Conservation (phyloP, 1,139 yeast genomes). For the Debaryomycetaceae sp. region DNA sequence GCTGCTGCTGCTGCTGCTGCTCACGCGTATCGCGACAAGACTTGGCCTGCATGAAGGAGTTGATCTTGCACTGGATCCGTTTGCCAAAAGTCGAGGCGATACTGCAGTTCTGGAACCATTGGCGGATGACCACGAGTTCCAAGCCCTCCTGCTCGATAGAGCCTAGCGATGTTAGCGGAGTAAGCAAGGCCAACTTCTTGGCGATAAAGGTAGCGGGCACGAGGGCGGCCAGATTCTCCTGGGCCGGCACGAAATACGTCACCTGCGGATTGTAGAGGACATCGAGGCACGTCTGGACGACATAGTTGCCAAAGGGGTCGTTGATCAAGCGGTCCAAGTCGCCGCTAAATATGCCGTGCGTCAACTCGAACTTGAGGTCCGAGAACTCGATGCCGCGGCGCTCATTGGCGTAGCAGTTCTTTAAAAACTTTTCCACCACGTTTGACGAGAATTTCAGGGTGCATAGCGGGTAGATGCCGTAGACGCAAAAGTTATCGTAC, state of each 20-base stretch:
- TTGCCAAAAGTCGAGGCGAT: conserved; percentile 36
- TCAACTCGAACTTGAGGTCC: conserved; percentile 27
- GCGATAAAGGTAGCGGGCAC: no score
- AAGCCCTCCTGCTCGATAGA: conserved; percentile 6
- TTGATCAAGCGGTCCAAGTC: conserved; percentile 65
- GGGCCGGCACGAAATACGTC: conserved; percentile 1
- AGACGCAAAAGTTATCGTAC: conserved; percentile 46
- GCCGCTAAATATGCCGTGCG: conserved; percentile 21
- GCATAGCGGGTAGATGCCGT: conserved; percentile 64
- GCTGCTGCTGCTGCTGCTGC: no score
- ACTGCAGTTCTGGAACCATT: conserved; percentile 34
- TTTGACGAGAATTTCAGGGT: conserved; percentile 96
- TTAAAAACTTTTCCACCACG: conserved; percentile 89
- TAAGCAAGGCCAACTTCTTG: conserved; percentile 13
- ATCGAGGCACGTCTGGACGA: conserved; percentile 92
- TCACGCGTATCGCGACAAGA: no score
- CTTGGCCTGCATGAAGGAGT: conserved; percentile 19
- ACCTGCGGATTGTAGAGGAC: no score
- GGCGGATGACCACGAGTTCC: conserved; percentile 26
- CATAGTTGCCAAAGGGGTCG: conserved; percentile 97
- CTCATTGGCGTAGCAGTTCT: conserved; percentile 46
- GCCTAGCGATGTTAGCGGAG: conserved; percentile 10
- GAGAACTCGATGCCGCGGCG: conserved; percentile 10
- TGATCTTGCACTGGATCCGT: conserved; percentile 36
- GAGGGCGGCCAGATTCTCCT: conserved; percentile 1